Base-by-base conservation (phyloP, 129 eudicot species). In the Flaveria bidentis region DNA sequence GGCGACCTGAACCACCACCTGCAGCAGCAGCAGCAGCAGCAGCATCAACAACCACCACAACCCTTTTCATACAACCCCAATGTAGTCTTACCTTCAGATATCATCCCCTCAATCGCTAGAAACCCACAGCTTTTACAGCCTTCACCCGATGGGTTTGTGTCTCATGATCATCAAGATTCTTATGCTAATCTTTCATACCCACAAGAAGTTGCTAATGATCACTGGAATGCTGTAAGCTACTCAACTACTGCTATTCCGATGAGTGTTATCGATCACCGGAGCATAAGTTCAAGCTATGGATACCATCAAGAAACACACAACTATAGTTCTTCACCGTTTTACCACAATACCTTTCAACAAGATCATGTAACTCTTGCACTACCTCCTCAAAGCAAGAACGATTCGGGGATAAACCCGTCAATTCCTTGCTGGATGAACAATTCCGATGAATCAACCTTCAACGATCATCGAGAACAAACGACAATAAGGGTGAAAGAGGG, bases 271-370 rank as follows among this genome's bases (percentile, higher is more conserved):
- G 72, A 51, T 51, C 56, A 51, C 1, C 13, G 52, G 52, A 12
- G 52, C 52, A 9, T 47, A 13, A 14, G 39, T 83, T 61, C 87
- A 3, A 61, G 75, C 76, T 73, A 80, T 61, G 80, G 87, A 41
- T 76, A 67, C 72, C 72, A 79, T 71, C 86, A 78, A 57, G 86
- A 77, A 42, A 41, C 66, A 13, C 78, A 72, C 5, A 63, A 23
- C 28, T 57, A 46, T 28, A 23, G 22, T 18, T 64, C 86, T 67
- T 69, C 85, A 4, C 83, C 88, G 1, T 67, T 80, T 78, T 86
- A 78, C 76, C 89, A 86, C 52, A 75, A 73, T 62, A 65, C 81
- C 66, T 77, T 86, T 30, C 90, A 80, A 42, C 88, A 88, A 68
- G 88, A 85, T 67, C 72, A 87, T n/a, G 86, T 85, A 3, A 81